Evolutionary conservation across 768 basidiomycete genomes (phyloP), one percentile per base, ranked within the genome.

Genomic region (Roridomyces roridus): DNA sequence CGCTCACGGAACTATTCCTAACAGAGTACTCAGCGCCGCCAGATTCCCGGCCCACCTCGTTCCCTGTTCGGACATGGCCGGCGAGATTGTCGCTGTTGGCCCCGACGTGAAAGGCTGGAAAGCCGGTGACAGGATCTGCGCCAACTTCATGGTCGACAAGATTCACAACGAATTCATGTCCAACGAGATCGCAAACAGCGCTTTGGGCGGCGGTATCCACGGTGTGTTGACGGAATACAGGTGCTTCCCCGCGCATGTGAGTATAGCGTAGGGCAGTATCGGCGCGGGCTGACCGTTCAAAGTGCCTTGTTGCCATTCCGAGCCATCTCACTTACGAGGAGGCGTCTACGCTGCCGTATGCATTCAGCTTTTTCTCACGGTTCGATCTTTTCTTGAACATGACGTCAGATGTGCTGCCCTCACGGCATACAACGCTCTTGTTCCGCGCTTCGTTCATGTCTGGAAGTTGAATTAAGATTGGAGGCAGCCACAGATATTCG

Each of bases 281-380:
- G 3, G 18, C 2, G 17, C 5, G 23, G 37, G 39, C 39, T 5
- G 9, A 1, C 35, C 26, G 17, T 34, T 29, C 20, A 24, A 3
- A 83, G 82, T 74, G 77, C 0, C 70, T 88, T 34, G 78, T 88
- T 28, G 59, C 65, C 35, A 73, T 87, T 55, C 84, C 89, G 0
- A 68, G 78, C 17, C 80, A 87, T 65, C 75, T 89, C 18, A 80
- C 78, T 2, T 86, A 82, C 60, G 82, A 84, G 59, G 84, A 90
- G 65, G 88, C 81, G 31, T 34, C 31, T 10, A 34, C 31, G 31
- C 31, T 34, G 31, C 31, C 31, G 31, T 34, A 15, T 15, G 31
- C 15, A 8, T 15, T 34, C 31, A 8, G 10, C 11, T 15, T 10
- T 10, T 34, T 34, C 2, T 34, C 31, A 10, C 31, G 11, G 15